Base-by-base conservation (phyloP, 345 rosid species). In the Rhodamnia argentea region DNA sequence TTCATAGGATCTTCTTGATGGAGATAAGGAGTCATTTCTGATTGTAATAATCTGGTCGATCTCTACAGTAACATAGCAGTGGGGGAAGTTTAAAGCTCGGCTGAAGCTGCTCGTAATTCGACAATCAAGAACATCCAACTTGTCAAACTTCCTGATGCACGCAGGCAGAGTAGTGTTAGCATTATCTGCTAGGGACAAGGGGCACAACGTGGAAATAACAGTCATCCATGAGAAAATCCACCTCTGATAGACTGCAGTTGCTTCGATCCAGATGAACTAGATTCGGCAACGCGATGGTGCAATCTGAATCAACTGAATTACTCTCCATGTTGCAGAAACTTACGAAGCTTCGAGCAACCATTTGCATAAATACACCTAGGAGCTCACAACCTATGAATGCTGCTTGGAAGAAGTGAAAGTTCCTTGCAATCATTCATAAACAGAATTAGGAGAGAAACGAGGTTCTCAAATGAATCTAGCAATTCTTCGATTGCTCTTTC, bases 281-380 rank as follows among this genome's bases (percentile, higher is more conserved):
- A 84, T 15, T 58, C 4, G 24, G 42, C 54, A 82, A 85, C 76
- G 85, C 40, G 7, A 83, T 5, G 1, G 32, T 24, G 15, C 9
- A 40, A 16, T 52, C 13, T 0, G 13, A 14, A 26, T 50, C 37
- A 9, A 20, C 52, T 12, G 42, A 57, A 58, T 54, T 37, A n/a
- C 7, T 29, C n/a, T 84, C 62, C 29, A 11, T 57, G 16, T 50
- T 14, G 26, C 14, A 5, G 91, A 84, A 88, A 87, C 12, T 58
- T 64, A 13, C 51, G 53, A 56, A 90, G 86, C 50, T 57, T 87
- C 27, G 86, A 74, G 78, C 89, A 90, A 52, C 88, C 89, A 47
- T 81, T 81, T n/a, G 87, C 86, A 54, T 53, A 29, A 8, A 88
- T 85, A 44, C 7, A 11, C 83, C 75, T 51, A 58, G 88, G 85